Evolutionary conservation across 2,329 filamentous ascomycete genomes (phyloP), one percentile per base, ranked within the genome.

Genomic region (Arthrobotrys sphaeroides): DNA sequence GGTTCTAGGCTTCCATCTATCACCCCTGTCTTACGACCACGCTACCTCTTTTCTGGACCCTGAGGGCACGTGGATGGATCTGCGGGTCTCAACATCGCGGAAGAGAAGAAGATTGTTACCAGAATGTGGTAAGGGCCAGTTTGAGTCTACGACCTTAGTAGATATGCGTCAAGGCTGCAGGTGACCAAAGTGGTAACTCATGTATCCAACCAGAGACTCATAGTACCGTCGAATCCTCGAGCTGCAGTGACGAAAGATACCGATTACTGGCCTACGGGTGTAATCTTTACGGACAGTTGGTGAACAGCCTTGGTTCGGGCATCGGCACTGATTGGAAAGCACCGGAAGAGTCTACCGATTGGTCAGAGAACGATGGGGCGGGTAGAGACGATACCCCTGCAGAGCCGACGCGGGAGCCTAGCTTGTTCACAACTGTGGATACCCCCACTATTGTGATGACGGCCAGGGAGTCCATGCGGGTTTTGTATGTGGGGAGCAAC

Each of bases 351-450:
- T 28, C 12, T 33, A 26, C 36, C 38, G 42, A 47, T 40, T 57
- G 57, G 38, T 47, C 38, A 12, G 26, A 18, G 51, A 38, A 38
- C 51, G 28, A 38, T 18, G 36, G 55, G n/a, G 7, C 61, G 53
- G 49, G 43, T 53, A 28, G 26, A 60, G 31, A 24, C n/a, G 62
- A 38, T 60, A 43, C 36, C 55, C 55, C 38, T 43, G 55, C 66
- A 62, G 31, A 31, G 28, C 33, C 55, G 43, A 38, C 36, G 45
- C 36, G 65, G 65, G 57, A 62, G 55, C 66, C 66, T 70, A 70
- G 42, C 33, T 40, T 74, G 38, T 68, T 74, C 62, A 31, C 18
- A 49, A 62, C 55, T 22, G 40, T 74, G 40, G 70, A 74, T 47
- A 57, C 36, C 36, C 70, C 70, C 61, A 62, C 70, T n/a, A 36